Percentiles rank a stretch among this genome's conserved stretches.
These are phyloP conservation scores for Phellinidium pouzarii DNA, from an alignment of 1,284 basidiomycete genomes.

Conservation along the genomic window DNA sequence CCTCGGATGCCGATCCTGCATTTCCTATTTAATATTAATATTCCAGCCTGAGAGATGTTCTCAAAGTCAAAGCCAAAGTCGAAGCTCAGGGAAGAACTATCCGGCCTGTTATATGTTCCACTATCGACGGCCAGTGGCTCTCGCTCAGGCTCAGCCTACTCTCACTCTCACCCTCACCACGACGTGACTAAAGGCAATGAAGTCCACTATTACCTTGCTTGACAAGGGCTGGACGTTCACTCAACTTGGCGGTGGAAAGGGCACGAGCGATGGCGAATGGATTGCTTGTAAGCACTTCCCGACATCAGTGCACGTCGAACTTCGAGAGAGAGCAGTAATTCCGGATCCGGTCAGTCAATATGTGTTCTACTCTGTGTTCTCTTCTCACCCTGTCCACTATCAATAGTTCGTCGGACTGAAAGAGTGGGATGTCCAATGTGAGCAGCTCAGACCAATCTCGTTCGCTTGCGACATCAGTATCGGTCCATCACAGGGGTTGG, in stretches of 20 bases:
- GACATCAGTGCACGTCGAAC: conserved; percentile 80
- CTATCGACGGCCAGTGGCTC: too few species aligned
- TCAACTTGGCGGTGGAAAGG: conserved; percentile 55
- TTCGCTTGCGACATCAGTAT: conserved; percentile 11
- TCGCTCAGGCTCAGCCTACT: too few species aligned
- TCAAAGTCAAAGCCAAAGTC: too few species aligned
- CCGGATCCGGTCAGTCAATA: conserved; percentile 63
- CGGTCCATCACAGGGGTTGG: conserved; percentile 61
- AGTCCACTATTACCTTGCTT: conserved; percentile 19
- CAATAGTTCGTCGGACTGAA: conserved; percentile 62
- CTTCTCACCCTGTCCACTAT: background rate
- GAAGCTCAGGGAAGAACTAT: too few species aligned
- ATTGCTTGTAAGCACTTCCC: conserved; percentile 57
- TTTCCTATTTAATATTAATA: too few species aligned
- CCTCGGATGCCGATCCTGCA: background rate
- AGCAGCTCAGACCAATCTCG: conserved; percentile 12
- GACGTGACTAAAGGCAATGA: conserved; percentile 12
- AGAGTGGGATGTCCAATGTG: conserved; percentile 88
- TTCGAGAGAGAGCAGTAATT: conserved; percentile 63
- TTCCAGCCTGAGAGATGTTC: too few species aligned
- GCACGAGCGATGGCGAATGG: conserved; percentile 62
- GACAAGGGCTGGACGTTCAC: conserved; percentile 57
- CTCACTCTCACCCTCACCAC: background rate
- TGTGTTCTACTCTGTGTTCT: too few species aligned
- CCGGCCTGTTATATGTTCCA: too few species aligned